Conservation (phyloP, 2,329 filamentous ascomycete species). For the Botrytis porri region DNA sequence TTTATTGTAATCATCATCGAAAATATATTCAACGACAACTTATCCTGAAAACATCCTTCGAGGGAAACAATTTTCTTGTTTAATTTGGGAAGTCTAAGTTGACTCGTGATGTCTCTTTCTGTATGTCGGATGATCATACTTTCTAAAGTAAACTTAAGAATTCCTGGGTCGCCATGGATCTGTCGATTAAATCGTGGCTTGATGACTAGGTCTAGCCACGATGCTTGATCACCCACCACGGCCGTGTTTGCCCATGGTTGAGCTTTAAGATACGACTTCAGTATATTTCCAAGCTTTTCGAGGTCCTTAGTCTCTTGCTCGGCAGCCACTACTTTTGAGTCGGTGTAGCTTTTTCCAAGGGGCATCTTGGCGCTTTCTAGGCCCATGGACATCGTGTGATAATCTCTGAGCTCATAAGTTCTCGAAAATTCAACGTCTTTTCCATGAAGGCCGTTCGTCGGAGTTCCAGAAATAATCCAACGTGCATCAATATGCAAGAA, state of each 20-base stretch:
- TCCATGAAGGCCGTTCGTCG: conserved; percentile 78
- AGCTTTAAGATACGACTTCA: conserved; percentile 69
- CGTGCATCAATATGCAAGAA: conserved; percentile 63
- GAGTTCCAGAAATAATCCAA: conserved; percentile 91
- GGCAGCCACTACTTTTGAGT: neutral
- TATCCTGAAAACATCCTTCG: conserved; percentile 82
- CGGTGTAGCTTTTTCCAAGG: neutral
- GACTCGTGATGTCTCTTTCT: conserved; percentile 62
- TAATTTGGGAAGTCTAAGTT: conserved; percentile 67
- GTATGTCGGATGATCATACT: conserved; percentile 79
- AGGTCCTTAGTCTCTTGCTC: conserved; percentile 61
- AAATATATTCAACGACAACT: conserved; percentile 78
- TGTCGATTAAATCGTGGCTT: conserved; percentile 51
- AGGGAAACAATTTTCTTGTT: conserved; percentile 69
- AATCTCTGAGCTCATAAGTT: conserved; percentile 5
- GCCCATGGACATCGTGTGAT: no score
- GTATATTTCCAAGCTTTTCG: conserved; percentile 62
- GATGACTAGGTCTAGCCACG: conserved; percentile 73
- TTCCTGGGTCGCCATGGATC: conserved; percentile 56
- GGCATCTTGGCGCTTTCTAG: neutral
- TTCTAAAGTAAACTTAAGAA: conserved; percentile 68
- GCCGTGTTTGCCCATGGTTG: conserved; percentile 71
- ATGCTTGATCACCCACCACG: conserved; percentile 52
- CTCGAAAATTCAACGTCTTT: conserved; percentile 48
- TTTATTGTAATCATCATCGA: conserved; percentile 82